Evolutionary conservation across 2,329 filamentous ascomycete species (phyloP).

Genomic region (Beauveria brongniartii): DNA sequence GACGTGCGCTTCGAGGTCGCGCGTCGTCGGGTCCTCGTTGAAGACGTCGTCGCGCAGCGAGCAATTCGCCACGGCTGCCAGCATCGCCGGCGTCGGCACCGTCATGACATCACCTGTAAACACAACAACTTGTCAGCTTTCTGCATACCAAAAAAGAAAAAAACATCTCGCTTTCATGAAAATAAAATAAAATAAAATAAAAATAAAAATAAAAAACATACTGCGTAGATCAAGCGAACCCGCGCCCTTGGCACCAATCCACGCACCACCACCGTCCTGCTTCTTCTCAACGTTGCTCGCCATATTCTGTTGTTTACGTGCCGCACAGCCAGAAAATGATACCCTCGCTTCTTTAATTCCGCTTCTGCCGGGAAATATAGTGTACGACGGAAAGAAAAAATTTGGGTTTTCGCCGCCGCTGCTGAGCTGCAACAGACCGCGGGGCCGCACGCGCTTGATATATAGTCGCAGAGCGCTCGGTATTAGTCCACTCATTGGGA

Average conservation of each 20-base stretch:
- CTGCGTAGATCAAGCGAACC: conserved; percentile 33
- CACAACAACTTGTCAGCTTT: neutral
- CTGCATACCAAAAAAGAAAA: too few species aligned
- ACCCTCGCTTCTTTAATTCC: neutral
- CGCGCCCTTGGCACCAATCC: conserved; percentile 30
- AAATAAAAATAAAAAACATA: conserved; percentile 16
- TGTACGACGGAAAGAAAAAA: neutral
- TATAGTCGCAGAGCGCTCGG: neutral
- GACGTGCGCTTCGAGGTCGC: conserved; percentile 64
- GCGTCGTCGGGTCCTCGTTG: conserved; percentile 71
- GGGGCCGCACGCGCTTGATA: neutral
- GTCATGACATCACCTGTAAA: conserved; percentile 50
- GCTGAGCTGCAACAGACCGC: neutral
- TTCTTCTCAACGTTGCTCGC: neutral
- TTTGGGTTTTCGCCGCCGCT: too few species aligned
- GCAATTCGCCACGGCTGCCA: conserved; percentile 65
- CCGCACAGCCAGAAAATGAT: neutral
- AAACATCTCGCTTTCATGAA: too few species aligned
- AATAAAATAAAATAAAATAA: too few species aligned
- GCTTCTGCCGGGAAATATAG: fast-evolving
- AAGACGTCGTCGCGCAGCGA: conserved; percentile 81
- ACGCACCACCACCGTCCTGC: conserved; percentile 17
- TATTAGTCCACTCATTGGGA: neutral
- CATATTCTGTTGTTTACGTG: neutral
- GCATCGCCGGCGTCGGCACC: conserved; percentile 72